Percentiles rank a stretch among this genome's conserved stretches.
Evolutionary conservation across 1,284 basidiomycete genomes (phyloP).

Genomic region (Phenoliferia sp.): DNA sequence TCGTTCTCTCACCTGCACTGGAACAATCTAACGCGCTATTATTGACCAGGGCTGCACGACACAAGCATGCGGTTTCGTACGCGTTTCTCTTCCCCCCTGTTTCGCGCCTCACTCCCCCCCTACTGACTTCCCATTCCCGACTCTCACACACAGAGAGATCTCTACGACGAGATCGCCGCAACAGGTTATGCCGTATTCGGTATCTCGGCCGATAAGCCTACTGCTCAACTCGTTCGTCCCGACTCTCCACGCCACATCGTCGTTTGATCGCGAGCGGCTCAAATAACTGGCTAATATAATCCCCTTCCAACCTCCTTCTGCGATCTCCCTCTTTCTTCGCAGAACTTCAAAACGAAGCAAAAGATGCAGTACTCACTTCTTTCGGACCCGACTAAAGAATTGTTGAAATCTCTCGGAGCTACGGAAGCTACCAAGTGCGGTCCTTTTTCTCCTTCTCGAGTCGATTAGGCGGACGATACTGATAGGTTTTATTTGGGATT

Average conservation of each 20-base stretch:
- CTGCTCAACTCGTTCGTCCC: constrained; percentile 54
- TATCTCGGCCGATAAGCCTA: constrained; percentile 73
- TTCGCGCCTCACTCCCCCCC: no score
- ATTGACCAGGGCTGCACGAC: constrained; percentile 59
- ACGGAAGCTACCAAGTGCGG: constrained; percentile 56
- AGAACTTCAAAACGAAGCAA: constrained; percentile 54
- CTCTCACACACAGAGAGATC: constrained; percentile 57
- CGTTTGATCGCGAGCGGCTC: no score
- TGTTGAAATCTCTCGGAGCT: constrained; percentile 78
- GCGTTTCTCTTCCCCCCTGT: constrained; percentile 16
- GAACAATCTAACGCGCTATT: neutral
- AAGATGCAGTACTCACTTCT: constrained; percentile 75
- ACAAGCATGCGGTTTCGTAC: constrained; percentile 70
- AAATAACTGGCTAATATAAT: no score
- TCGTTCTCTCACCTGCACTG: neutral
- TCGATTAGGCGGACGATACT: no score
- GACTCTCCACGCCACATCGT: no score
- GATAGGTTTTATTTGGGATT: no score
- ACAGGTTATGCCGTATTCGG: constrained; percentile 75
- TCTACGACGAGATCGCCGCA: constrained; percentile 65
- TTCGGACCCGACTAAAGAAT: constrained; percentile 73
- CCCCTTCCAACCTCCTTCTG: no score
- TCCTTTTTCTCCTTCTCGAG: neutral
- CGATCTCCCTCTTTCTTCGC: neutral
- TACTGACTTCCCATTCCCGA: constrained; percentile 11